Conservation (phyloP, 768 basidiomycete species). For the Dentipellis sp. region DNA sequence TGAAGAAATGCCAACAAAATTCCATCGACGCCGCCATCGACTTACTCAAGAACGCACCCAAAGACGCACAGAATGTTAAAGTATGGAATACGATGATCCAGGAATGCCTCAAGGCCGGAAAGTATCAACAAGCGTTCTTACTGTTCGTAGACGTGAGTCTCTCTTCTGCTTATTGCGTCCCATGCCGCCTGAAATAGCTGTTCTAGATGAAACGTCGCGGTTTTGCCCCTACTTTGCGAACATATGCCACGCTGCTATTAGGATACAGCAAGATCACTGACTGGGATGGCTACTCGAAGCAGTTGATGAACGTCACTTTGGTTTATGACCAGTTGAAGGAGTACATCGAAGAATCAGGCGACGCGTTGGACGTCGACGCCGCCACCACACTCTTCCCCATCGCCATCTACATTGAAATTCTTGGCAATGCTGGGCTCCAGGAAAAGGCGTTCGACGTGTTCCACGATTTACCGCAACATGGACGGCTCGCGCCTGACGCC, state of each 20-base stretch:
- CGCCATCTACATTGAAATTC: slow-evolving; percentile 55
- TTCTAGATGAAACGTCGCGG: slow-evolving; percentile 79
- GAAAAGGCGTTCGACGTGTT: slow-evolving; percentile 73
- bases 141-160: slow-evolving; percentile 58
- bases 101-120: slow-evolving; percentile 46
- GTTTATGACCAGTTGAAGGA: slow-evolving; percentile 51
- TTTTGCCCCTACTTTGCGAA: slow-evolving; percentile 56
- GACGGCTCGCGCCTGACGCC: slow-evolving; percentile 50
- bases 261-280: slow-evolving; percentile 54
- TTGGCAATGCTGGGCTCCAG: slow-evolving; percentile 49
- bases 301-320: slow-evolving; percentile 50
- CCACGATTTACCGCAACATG: slow-evolving; percentile 54
- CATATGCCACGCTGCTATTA: slow-evolving; percentile 61
- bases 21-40: slow-evolving; percentile 54
- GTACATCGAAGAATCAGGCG: slow-evolving; percentile 38
- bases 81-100: slow-evolving; percentile 79
- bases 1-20: slow-evolving; percentile 43
- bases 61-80: slow-evolving; percentile 63
- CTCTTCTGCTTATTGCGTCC: not conserved
- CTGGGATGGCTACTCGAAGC: slow-evolving; percentile 51
- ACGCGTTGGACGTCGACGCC: slow-evolving; percentile 39
- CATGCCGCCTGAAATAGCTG: not conserved
- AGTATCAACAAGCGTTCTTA: slow-evolving; percentile 51
- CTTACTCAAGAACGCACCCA: slow-evolving; percentile 59
- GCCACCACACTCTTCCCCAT: slow-evolving; percentile 19